Conservation (phyloP, 495 filamentous ascomycete species). For the Aspergillus coremiiformis region DNA sequence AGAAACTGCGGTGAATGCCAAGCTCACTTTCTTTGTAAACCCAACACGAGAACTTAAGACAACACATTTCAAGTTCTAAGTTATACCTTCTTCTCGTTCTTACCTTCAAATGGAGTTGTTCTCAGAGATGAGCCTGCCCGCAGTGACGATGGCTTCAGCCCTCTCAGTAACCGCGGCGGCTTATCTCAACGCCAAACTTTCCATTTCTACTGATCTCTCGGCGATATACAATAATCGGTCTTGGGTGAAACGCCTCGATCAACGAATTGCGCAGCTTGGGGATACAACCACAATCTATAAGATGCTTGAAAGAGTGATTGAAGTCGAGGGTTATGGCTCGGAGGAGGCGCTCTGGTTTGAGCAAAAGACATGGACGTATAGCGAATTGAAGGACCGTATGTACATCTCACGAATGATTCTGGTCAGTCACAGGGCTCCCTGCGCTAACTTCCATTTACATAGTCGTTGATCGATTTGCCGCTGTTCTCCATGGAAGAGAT, state of each 20-base stretch:
- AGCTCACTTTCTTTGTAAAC: background rate
- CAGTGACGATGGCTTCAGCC: constrained; percentile 33
- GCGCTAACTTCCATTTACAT: background rate
- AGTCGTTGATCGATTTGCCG: constrained; percentile 43
- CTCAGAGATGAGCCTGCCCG: constrained; percentile 28
- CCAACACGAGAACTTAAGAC: too few species aligned
- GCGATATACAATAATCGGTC: constrained; percentile 26
- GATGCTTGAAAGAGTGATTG: constrained; percentile 37
- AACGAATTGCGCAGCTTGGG: constrained; percentile 35
- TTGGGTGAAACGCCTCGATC: constrained; percentile 26
- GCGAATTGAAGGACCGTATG: constrained; percentile 40
- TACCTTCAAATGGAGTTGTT: constrained; percentile 27
- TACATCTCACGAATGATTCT: background rate
- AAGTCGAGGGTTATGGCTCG: constrained; percentile 28
- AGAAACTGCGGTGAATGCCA: background rate
- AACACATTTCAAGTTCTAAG: background rate
- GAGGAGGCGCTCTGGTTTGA: constrained; percentile 46
- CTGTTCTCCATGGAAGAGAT: constrained; percentile 30
- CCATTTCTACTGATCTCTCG: constrained; percentile 37
- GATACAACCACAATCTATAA: constrained; percentile 39
- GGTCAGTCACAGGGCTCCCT: background rate
- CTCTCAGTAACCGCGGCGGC: constrained; percentile 35
- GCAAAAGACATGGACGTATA: constrained; percentile 43
- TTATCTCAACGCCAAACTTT: constrained; percentile 44
- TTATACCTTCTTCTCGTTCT: background rate